Evolutionary conservation across 148 eudicot species (phyloP).

Genomic region (Talinum fruticosum): DNA sequence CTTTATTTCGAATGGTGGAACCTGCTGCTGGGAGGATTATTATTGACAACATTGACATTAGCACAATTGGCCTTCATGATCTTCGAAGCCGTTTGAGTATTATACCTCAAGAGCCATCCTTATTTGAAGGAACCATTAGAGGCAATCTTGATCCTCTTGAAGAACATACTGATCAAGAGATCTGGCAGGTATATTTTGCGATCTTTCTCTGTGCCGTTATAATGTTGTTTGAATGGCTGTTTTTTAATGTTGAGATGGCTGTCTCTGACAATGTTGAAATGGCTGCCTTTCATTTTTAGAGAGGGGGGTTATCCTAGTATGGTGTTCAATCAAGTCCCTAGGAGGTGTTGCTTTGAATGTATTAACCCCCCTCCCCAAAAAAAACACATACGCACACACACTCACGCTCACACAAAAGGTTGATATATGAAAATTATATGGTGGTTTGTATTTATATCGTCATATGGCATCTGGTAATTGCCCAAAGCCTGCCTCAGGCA

Average conservation of each 20-base stretch:
- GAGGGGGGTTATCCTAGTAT: no score
- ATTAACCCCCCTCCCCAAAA: no score
- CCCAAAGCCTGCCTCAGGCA: neutral
- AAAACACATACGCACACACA: no score
- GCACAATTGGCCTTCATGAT: conserved; percentile 93
- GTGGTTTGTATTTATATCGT: neutral
- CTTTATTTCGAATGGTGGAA: conserved; percentile 84
- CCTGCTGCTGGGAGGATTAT: conserved; percentile 80
- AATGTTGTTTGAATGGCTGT: no score
- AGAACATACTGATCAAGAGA: conserved; percentile 75
- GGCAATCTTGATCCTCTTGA: conserved; percentile 89
- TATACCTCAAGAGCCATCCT: conserved; percentile 96
- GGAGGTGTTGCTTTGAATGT: no score
- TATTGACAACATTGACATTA: conserved; percentile 77
- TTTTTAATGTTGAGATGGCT: no score
- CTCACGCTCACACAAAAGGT: no score
- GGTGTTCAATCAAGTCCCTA: no score
- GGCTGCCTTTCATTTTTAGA: no score
- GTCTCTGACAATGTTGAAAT: no score
- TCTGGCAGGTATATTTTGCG: conserved; percentile 66
- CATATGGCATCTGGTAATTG: neutral
- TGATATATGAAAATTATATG: neutral
- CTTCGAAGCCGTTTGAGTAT: conserved; percentile 92
- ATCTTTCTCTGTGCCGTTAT: neutral
- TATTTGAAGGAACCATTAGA: conserved; percentile 95